Conservation (phyloP, 176 grass and related monocot genomes). For the Carex kokanica region DNA sequence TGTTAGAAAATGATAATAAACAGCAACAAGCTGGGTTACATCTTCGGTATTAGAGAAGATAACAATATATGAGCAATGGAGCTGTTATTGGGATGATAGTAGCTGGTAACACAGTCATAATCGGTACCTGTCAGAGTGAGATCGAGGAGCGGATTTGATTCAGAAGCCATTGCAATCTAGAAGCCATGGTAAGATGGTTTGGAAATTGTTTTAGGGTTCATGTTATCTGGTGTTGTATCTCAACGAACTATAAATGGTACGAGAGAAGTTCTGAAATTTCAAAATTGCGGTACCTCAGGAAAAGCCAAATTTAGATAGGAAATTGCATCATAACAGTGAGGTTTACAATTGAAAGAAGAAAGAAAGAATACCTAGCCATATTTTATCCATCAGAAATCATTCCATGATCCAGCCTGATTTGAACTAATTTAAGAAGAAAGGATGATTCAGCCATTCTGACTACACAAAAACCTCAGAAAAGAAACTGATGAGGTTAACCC, state of each 20-base stretch:
- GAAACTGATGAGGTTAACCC: not conserved
- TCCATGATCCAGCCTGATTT: not conserved
- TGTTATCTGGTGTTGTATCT: not conserved
- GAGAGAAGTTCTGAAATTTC: not conserved
- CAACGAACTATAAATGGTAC: not conserved
- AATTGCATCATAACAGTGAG: not conserved
- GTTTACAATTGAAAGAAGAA: not conserved
- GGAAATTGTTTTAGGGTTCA: not conserved
- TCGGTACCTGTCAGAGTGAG: not conserved
- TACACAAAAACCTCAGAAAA: not conserved
- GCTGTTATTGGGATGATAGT: not conserved
- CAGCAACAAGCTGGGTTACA: not conserved
- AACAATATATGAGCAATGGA: not conserved
- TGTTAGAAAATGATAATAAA: not conserved
- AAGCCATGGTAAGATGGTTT: not conserved
- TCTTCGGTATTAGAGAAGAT: not conserved
- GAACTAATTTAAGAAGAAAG: no score
- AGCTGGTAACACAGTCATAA: not conserved
- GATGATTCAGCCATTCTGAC: no score
- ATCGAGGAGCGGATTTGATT: not conserved
- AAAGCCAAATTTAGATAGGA: not conserved
- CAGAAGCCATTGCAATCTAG: not conserved
- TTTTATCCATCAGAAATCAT: conserved; percentile 15
- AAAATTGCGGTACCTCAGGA: not conserved
- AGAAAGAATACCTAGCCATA: conserved; percentile 13